Percentiles rank a stretch among this genome's conserved stretches.
phyloP scores from a whole-genome alignment of 2,329 filamentous ascomycete species.

The Xylariales sp. region DNA sequence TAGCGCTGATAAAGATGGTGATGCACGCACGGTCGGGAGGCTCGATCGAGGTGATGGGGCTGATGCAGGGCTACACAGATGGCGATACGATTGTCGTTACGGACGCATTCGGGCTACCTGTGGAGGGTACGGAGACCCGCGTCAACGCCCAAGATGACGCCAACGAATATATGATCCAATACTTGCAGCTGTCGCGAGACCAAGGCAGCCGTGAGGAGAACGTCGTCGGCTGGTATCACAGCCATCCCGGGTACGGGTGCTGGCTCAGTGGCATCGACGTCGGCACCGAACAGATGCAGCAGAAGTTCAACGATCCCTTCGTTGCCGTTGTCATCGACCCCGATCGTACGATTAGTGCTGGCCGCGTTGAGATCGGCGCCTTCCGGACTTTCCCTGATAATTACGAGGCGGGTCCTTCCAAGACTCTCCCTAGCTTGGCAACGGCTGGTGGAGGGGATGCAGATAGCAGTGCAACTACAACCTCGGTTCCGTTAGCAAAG shows the following conservation, averaged over 20 bases:
- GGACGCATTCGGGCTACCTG: slow-evolving; percentile 91
- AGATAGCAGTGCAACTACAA: slow-evolving; percentile 10
- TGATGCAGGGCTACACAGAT: slow-evolving; percentile 96
- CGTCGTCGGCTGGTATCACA: slow-evolving; percentile 97
- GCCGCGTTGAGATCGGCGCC: slow-evolving; percentile 96
- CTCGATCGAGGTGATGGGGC: slow-evolving; percentile 92
- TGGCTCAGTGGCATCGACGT: slow-evolving; percentile 98
- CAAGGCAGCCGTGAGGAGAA: slow-evolving; percentile 83
- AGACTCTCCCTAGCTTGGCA: slow-evolving; percentile 28
- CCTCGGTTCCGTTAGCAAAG: slow-evolving; percentile 89
- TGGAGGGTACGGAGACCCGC: slow-evolving; percentile 97
- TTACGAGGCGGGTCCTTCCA: slow-evolving; percentile 64
- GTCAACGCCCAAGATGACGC: slow-evolving; percentile 97
- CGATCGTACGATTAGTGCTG: slow-evolving; percentile 91
- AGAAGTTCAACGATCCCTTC: slow-evolving; percentile 89
- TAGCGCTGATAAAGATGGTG: slow-evolving; percentile 97
- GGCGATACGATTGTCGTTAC: slow-evolving; percentile 90
- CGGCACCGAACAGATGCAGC: slow-evolving; percentile 85
- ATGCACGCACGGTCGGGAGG: slow-evolving; percentile 98
- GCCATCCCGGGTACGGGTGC: slow-evolving; percentile 96
- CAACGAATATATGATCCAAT: slow-evolving; percentile 96
- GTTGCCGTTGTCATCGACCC: slow-evolving; percentile 96
- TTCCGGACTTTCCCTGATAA: slow-evolving; percentile 89
- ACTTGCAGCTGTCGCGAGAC: slow-evolving; percentile 79
- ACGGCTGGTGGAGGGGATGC: slow-evolving; percentile 55